Conservation (phyloP, 768 basidiomycete species). For the Serendipita vermifera region DNA sequence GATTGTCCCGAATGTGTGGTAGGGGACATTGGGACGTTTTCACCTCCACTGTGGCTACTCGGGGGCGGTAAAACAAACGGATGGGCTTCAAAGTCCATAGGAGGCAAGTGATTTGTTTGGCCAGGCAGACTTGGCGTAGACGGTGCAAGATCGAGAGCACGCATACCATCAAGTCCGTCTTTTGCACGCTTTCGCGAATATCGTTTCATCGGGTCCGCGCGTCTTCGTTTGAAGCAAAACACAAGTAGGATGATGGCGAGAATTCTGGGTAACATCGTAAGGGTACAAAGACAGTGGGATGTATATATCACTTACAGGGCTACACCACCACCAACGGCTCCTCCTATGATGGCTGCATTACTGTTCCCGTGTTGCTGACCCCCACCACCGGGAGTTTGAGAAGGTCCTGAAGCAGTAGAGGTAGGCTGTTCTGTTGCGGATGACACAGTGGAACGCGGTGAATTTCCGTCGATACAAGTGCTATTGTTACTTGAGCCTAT, state of each 20-base stretch:
- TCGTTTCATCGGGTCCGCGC: neutral
- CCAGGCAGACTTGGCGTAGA: neutral
- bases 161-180: neutral
- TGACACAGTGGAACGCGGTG: constrained; percentile 24
- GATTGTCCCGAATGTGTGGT: neutral
- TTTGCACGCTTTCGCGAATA: neutral
- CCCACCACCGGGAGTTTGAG: constrained; percentile 19
- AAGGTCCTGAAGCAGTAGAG: constrained; percentile 27
- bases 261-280: too few relatives aligned
- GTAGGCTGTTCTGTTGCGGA: constrained; percentile 25
- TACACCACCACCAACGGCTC: neutral
- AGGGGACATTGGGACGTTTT: constrained; percentile 2
- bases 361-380: neutral
- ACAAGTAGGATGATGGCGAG: neutral
- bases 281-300: too few relatives aligned
- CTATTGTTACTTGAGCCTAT: constrained; percentile 26
- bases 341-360: neutral
- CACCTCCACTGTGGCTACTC: neutral
- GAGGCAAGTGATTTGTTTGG: neutral
- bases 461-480: constrained; percentile 39
- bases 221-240: neutral
- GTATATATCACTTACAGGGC: neutral
- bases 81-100: neutral
- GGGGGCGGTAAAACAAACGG: neutral
- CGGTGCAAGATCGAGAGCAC: neutral